Evolutionary conservation across 2,329 filamentous ascomycete genomes (phyloP).

Genomic region (Acrodontium crateriforme): DNA sequence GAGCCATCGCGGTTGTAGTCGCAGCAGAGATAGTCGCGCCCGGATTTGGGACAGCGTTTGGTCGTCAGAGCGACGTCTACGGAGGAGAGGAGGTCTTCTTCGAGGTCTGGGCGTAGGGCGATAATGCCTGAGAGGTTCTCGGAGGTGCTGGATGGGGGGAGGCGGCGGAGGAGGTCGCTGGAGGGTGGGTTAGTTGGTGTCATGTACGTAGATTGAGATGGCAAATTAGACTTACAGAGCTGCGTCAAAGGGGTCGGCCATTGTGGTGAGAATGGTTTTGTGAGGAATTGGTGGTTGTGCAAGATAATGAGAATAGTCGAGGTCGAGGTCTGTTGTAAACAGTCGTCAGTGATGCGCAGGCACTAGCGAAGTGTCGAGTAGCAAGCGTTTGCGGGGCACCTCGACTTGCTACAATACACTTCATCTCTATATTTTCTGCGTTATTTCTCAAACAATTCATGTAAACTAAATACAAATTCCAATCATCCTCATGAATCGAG

Average conservation of each 20-base stretch:
- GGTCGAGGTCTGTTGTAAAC: too few species aligned
- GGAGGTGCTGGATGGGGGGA: constrained; percentile 87
- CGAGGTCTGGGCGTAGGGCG: constrained; percentile 74
- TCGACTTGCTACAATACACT: too few species aligned
- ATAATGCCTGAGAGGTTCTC: constrained; percentile 82
- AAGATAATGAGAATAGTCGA: too few species aligned
- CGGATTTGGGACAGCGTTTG: constrained; percentile 72
- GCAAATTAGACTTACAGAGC: constrained; percentile 46
- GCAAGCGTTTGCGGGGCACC: too few species aligned
- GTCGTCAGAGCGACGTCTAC: constrained; percentile 90
- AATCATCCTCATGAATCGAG: too few species aligned
- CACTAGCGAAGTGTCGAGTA: too few species aligned
- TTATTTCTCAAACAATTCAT: too few species aligned
- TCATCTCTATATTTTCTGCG: too few species aligned
- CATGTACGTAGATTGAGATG: constrained; percentile 3
- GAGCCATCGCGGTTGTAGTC: constrained; percentile 99
- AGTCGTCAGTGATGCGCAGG: too few species aligned
- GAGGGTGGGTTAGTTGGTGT: constrained; percentile 6
- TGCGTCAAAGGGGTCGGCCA: constrained; percentile 57
- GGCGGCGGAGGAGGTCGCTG: constrained; percentile 93
- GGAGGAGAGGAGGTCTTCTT: constrained; percentile 93
- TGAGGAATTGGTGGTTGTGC: too few species aligned
- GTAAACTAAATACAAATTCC: too few species aligned
- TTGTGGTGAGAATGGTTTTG: constrained; percentile 7
- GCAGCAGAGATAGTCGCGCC: constrained; percentile 92